Conservation (phyloP, 441 rosid genomes). For the Syzygium malaccense region DNA sequence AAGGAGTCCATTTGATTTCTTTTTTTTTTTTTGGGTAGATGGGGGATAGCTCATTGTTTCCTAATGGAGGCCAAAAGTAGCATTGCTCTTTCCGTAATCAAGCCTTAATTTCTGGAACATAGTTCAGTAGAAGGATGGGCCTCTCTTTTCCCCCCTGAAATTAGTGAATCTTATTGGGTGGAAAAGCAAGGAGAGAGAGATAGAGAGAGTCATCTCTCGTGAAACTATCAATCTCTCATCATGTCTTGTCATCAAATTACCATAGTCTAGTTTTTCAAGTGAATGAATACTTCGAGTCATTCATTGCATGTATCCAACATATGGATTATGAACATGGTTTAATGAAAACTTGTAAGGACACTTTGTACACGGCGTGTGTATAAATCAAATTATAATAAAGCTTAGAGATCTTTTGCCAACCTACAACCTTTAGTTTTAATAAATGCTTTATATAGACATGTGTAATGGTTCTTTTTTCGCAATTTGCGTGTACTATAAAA, state of each 20-base stretch:
- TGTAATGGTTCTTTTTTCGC: not conserved
- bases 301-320: not conserved
- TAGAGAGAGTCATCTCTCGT: not conserved
- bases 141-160: not conserved
- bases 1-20: not conserved
- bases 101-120: not conserved
- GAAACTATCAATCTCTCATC: not conserved
- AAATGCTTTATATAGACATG: not conserved
- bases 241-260: not conserved
- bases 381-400: not conserved
- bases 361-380: not conserved
- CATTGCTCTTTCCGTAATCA: not conserved
- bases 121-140: not conserved
- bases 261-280: not conserved
- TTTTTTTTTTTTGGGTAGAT: not conserved
- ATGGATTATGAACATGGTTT: not conserved
- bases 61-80: not conserved
- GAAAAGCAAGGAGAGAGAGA: not conserved
- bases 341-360: not conserved
- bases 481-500: not conserved
- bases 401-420: not conserved
- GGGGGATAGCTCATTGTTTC: not conserved
- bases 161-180: not conserved
- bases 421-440: not conserved
- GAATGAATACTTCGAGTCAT: not conserved